Base-by-base conservation (phyloP, 2,329 filamentous ascomycete species). In the Pestalotiopsis sp. region DNA sequence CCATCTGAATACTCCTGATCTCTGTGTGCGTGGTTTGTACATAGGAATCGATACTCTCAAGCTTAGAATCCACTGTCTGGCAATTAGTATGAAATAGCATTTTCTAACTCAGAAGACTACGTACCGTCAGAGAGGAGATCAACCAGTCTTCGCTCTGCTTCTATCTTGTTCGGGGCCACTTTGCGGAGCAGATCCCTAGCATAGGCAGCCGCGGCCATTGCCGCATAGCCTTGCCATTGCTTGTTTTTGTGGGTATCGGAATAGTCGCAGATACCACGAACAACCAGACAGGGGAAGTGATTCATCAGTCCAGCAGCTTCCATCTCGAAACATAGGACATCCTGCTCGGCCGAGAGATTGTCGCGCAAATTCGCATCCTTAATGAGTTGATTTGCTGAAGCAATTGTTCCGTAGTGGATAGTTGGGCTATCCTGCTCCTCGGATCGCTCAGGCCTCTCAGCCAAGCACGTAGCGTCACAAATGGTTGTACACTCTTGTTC, bases 321-420 rank as follows among this genome's bases (percentile, higher is more conserved):
- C 76, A 76, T 80, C 66, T 80, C 79, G 63, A 80, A 80, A 64
- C 76, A 78, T 3, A 67, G 27, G 38, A 45, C 57, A 27, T 62
- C 57, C 20, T 14, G 38, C n/a, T 67, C 36, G 12, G 20, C 20
- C 20, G 72, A 58, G 4, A 79, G 65, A 27, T 59, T 67, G 67
- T 81, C 77, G 1, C 80, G 71, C 4, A 70, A 5, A 1, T 12
- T 1, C 0, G 73, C 76, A 59, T 79, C 62, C 31, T 77, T 76
- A 68, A 81, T 77, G n/a, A 80, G 1, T n/a, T 69, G 68, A 61
- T 80, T 78, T 0, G 57, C 77, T 0, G 76, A 80, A 0, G 77
- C 80, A 66, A 82, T 80, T 0, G 77, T 41, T 0, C 81, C 81
- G 39, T 79, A 79, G 67, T 81, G 78, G 3, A 81, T 69, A 9